Conservation (phyloP, 2,329 filamentous ascomycete species). For the Parasarocladium wereldwijsianum region DNA sequence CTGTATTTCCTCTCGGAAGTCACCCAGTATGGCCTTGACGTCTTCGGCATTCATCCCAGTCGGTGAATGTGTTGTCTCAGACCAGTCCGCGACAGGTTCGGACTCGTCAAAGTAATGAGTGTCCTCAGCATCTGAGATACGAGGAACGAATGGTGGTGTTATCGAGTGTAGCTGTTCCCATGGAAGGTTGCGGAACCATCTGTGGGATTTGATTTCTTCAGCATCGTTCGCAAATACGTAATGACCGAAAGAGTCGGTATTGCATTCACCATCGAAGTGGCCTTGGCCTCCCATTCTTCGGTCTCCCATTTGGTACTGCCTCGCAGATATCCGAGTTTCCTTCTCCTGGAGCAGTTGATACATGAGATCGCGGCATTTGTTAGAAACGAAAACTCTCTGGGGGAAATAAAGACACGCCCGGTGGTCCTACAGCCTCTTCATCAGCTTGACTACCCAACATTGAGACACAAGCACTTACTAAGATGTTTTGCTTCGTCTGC, state of each 20-base stretch:
- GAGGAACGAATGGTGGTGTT: conserved; percentile 66
- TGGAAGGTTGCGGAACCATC: conserved; percentile 66
- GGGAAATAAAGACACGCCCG: conserved; percentile 58
- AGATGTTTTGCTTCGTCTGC: conserved; percentile 73
- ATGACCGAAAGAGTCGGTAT: conserved; percentile 20
- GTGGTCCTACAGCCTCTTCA: conserved; percentile 52
- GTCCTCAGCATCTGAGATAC: conserved; percentile 52
- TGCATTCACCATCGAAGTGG: conserved; percentile 9
- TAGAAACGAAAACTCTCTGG: conserved; percentile 45
- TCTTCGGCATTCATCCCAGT: conserved; percentile 15
- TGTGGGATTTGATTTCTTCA: conserved; percentile 76
- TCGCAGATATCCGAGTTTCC: conserved; percentile 61
- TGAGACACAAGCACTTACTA: conserved; percentile 33
- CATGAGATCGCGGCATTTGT: conserved; percentile 65
- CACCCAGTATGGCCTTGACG: conserved; percentile 17
- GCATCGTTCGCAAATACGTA: conserved; percentile 76
- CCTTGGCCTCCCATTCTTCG: conserved; percentile 40
- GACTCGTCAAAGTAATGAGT: conserved; percentile 88
- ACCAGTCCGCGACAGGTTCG: conserved; percentile 52
- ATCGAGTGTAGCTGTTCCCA: conserved; percentile 64
- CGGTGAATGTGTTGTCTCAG: conserved; percentile 28
- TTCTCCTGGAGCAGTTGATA: conserved; percentile 57
- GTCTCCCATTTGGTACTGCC: conserved; percentile 58
- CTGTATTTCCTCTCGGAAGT: conserved; percentile 26
- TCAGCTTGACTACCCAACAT: conserved; percentile 7